phyloP scores from a whole-genome alignment of 2,329 filamentous ascomycete genomes.

The Grosmannia serpens region DNA sequence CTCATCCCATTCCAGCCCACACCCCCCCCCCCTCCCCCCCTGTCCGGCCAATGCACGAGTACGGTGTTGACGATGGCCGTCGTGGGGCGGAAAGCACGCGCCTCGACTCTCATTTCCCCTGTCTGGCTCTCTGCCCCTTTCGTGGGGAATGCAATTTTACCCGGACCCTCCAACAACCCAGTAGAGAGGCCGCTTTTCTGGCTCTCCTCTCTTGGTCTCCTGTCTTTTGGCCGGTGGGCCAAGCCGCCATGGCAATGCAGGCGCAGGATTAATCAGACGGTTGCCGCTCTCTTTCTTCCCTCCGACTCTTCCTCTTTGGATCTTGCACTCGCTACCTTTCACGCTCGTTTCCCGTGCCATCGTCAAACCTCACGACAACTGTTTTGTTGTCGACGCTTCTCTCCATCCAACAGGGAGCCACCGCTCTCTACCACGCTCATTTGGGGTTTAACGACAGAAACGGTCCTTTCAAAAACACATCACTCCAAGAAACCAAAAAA shows the following conservation, averaged over 20 bases:
- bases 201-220: background rate
- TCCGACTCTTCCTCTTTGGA: conserved; percentile 9
- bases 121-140: conserved; percentile 1
- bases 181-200: background rate
- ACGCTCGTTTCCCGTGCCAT: background rate
- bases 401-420: conserved; percentile 41
- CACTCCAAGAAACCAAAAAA: background rate
- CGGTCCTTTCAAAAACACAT: background rate
- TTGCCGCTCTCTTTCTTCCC: conserved; percentile 1
- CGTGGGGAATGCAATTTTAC: conserved; percentile 8
- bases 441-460: conserved; percentile 22
- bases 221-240: background rate
- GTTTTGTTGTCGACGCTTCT: conserved; percentile 11
- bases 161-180: background rate
- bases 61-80: background rate
- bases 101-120: conserved; percentile 6
- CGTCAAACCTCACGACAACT: conserved; percentile 11
- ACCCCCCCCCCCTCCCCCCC: background rate
- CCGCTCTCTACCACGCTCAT: conserved; percentile 45
- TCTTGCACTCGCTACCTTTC: conserved; percentile 11
- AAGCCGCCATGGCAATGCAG: background rate
- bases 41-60: background rate
- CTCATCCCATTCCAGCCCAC: background rate
- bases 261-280: background rate
- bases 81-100: background rate